Conservation (phyloP, 2,329 filamentous ascomycete species). For the Diaporthe nobilis region DNA sequence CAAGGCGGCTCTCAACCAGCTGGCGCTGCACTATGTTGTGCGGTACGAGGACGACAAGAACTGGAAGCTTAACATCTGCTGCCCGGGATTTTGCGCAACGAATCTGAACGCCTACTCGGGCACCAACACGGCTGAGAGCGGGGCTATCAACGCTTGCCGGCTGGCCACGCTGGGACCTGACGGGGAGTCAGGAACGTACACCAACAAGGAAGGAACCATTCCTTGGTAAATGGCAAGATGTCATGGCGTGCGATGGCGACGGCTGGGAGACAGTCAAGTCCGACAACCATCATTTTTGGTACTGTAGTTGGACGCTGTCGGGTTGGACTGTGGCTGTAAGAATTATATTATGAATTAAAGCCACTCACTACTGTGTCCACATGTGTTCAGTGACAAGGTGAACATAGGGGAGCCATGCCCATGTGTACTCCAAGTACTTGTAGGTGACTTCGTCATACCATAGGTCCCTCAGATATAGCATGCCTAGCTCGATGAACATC, state of each 20-base stretch:
- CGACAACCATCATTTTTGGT: neutral
- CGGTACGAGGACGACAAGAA: slow-evolving; percentile 44
- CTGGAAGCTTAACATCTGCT: slow-evolving; percentile 49
- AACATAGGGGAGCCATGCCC: neutral
- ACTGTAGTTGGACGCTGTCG: neutral
- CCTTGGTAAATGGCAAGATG: slow-evolving; percentile 41
- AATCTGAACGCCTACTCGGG: slow-evolving; percentile 45
- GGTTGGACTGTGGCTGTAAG: neutral
- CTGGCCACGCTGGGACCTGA: slow-evolving; percentile 46
- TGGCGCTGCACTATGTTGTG: slow-evolving; percentile 43
- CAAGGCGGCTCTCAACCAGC: slow-evolving; percentile 49
- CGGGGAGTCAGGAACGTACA: slow-evolving; percentile 46
- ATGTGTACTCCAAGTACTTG: neutral
- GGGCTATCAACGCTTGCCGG: slow-evolving; percentile 46
- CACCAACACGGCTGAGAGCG: slow-evolving; percentile 40
- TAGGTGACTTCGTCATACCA: neutral
- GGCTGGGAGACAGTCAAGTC: neutral
- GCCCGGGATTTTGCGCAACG: slow-evolving; percentile 47
- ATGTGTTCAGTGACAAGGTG: neutral
- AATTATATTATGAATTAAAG: neutral
- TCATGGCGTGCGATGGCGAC: neutral
- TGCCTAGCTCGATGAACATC: neutral
- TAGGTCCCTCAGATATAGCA: neutral
- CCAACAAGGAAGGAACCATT: slow-evolving; percentile 40
- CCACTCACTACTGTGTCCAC: neutral